Base-by-base conservation (phyloP, 2,329 filamentous ascomycete species). In the Hymenoscyphus linearis region DNA sequence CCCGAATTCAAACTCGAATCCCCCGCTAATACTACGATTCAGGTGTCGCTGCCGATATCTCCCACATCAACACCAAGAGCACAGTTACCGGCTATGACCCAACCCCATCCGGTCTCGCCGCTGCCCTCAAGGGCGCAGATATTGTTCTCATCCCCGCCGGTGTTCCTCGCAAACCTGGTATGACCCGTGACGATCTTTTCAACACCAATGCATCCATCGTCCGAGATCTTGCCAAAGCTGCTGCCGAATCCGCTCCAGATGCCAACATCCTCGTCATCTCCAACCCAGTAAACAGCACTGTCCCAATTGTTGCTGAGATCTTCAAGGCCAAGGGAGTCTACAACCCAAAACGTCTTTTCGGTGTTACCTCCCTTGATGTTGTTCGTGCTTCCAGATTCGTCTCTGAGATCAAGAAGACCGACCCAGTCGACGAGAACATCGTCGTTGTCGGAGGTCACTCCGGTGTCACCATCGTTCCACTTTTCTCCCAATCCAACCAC, bases 151-250 rank as follows among this genome's bases (percentile, higher is more conserved):
- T 99, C 78, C 95, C 95, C 74, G 95, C 95, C 74, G 95, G 95
- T 84, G 93, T 99, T 70, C 95, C 95, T 76, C 92, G 95, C 82
- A 73, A 74, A 87, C 95, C 95, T 77, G 95, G 95, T 81, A 99
- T 99, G 95, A 96, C 90, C 81, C 93, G 95, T 84, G 95, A 99
- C 80, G 93, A 99, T 78, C 89, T 99, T 68, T 99, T 99, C 92
- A 98, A 98, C 88, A 99, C 93, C 85, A 99, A 99, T 80, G 95
- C 95, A 79, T 96, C 91, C 77, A 99, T 99, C 78, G 95, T 99
- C 77, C 93, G 93, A 75, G 95, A 98, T 80, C 87, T 99, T 69
- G 93, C 93, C 81, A 96, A 96, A 86, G 93, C 92, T 73, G 87
- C 86, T 75, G 95, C 95, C 74, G 87, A 96, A 74, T 85, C 90